Conservation (phyloP, 345 rosid species). For the Combretum micranthum region DNA sequence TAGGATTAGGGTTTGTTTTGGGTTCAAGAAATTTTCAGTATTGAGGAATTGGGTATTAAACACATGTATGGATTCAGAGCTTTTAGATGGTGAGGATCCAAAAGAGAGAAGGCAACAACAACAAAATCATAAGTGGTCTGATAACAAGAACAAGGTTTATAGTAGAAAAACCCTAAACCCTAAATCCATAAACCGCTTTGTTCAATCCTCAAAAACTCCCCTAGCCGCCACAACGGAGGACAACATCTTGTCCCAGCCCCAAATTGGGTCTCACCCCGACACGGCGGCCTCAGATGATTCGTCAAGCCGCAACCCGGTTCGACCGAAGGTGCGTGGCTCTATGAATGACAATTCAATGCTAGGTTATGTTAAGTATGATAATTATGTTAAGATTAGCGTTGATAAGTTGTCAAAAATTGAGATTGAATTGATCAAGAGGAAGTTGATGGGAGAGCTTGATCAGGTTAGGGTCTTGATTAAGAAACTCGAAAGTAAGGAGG, state of each 20-base stretch:
- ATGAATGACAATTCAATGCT: constrained; percentile 16
- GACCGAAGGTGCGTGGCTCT: constrained; percentile 8
- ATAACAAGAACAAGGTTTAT: constrained; percentile 12
- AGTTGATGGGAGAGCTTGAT: constrained; percentile 48
- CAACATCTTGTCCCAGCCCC: constrained; percentile 15
- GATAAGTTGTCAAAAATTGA: constrained; percentile 25
- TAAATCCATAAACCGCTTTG: constrained; percentile 8
- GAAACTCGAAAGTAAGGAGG: constrained; percentile 35
- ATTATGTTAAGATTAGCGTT: constrained; percentile 33
- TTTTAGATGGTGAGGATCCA: constrained; percentile 9
- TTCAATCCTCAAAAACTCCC: constrained; percentile 14
- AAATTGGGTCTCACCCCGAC: constrained; percentile 2
- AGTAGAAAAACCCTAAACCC: constrained; percentile 10
- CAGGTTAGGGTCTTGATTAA: constrained; percentile 36
- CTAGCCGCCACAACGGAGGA: constrained; percentile 15
- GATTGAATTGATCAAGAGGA: constrained; percentile 38
- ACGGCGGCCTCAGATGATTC: constrained; percentile 40
- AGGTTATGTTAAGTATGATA: constrained; percentile 37
- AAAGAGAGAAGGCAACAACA: no score
- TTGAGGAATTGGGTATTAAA: background rate
- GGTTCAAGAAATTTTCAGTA: no score
- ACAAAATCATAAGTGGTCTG: constrained; percentile 5
- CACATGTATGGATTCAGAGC: constrained; percentile 22
- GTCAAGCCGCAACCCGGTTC: constrained; percentile 22
- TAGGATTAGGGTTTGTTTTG: no score